Conservation (phyloP, 768 basidiomycete genomes). For the Boletus pseudopeckii region DNA sequence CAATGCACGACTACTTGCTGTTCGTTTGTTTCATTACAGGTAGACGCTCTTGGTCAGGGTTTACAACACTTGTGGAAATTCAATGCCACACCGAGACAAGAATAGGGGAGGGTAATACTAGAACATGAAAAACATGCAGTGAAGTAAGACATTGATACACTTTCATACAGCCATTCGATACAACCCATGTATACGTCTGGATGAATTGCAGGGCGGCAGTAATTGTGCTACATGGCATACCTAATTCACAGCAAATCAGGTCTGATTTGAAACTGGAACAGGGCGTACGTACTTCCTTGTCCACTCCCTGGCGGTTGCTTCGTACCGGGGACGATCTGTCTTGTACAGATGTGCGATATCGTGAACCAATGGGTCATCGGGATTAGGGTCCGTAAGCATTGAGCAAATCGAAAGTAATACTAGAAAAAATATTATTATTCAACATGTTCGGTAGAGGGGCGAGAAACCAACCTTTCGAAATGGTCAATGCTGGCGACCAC, state of each 20-base stretch:
- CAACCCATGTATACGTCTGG: slow-evolving; percentile 26
- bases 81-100: slow-evolving; percentile 16
- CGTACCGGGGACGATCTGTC: slow-evolving; percentile 96
- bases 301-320: slow-evolving; percentile 98
- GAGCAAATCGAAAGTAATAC: slow-evolving; percentile 98
- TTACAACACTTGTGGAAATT: slow-evolving; percentile 11
- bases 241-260: slow-evolving; percentile 20
- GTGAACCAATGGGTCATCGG: slow-evolving; percentile 97
- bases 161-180: slow-evolving; percentile 29
- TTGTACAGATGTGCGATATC: slow-evolving; percentile 99
- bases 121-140: slow-evolving; percentile 32
- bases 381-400: slow-evolving; percentile 99
- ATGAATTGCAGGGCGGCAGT: slow-evolving; percentile 22
- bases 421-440: slow-evolving; percentile 28
- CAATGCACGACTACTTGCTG: background rate
- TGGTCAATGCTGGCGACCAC: slow-evolving; percentile 98
- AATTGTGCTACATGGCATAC: slow-evolving; percentile 52
- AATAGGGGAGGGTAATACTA: slow-evolving; percentile 29
- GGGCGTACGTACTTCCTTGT: slow-evolving; percentile 83
- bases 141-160: slow-evolving; percentile 34
- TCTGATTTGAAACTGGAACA: background rate
- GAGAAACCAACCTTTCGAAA: slow-evolving; percentile 84
- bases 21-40: background rate
- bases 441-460: background rate
- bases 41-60: background rate